Percentiles rank a stretch among this genome's conserved stretches.
phyloP scores from a whole-genome alignment of 768 basidiomycete species.

The Galerina marginata region DNA sequence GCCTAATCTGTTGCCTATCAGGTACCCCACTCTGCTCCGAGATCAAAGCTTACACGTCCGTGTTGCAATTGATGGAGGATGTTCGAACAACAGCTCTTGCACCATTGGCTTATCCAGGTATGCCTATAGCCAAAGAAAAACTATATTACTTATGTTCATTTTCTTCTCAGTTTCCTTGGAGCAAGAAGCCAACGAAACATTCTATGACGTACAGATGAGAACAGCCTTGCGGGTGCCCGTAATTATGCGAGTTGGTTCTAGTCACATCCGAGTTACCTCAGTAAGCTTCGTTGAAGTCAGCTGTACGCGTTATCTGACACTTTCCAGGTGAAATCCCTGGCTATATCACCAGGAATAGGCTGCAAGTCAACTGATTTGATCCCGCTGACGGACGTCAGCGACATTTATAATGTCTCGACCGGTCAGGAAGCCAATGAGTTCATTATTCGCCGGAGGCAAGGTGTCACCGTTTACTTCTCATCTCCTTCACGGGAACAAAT shows the following conservation, averaged over 20 bases:
- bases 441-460: constrained; percentile 77
- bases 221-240: constrained; percentile 75
- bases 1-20: constrained; percentile 25
- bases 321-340: constrained; percentile 67
- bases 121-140: constrained; percentile 16
- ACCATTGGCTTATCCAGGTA: constrained; percentile 62
- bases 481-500: constrained; percentile 72
- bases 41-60: constrained; percentile 67
- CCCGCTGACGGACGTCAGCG: constrained; percentile 79
- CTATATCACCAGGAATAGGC: constrained; percentile 68
- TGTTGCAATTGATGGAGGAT: constrained; percentile 61
- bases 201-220: constrained; percentile 71
- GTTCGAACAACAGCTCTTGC: constrained; percentile 54
- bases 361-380: constrained; percentile 87
- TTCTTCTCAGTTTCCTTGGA: constrained; percentile 59
- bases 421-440: constrained; percentile 80
- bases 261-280: constrained; percentile 79
- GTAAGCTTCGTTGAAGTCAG: constrained; percentile 44
- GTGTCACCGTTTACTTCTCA: constrained; percentile 76
- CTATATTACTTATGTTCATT: constrained; percentile 4
- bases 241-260: constrained; percentile 64
- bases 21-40: constrained; percentile 57
- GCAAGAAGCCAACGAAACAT: constrained; percentile 57
- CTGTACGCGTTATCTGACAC: not conserved
- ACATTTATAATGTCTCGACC: constrained; percentile 82